A percentile compares a stretch with the other conserved stretches of the same genome.
Conservation (phyloP, 768 basidiomycete genomes). For the Termitomyces sp. region DNA sequence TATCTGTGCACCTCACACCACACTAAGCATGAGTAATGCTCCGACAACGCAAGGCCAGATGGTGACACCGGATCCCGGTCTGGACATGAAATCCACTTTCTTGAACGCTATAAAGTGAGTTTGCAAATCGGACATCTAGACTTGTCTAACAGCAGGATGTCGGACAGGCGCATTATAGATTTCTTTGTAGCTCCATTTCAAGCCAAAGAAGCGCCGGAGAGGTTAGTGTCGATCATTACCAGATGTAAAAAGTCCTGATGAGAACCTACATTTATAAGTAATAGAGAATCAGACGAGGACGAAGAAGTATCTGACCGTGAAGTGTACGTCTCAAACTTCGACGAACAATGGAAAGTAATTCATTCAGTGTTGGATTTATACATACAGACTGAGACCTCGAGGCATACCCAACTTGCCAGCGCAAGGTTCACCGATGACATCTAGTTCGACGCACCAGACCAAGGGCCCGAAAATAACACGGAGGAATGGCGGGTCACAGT, state of each 20-base stretch:
- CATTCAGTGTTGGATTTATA: not conserved
- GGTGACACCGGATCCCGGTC: not conserved
- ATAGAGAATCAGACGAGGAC: not conserved
- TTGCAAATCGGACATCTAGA: not conserved
- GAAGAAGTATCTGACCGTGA: not conserved
- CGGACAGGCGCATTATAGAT: not conserved
- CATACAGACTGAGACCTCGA: not conserved
- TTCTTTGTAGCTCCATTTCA: not conserved
- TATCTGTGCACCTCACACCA: not conserved
- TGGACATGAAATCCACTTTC: not conserved
- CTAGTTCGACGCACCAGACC: not conserved
- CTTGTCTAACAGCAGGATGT: not conserved
- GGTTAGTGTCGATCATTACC: not conserved
- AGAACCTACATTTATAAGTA: not conserved
- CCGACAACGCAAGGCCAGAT: not conserved
- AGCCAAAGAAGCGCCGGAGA: not conserved
- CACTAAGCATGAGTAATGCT: not conserved
- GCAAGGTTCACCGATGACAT: not conserved
- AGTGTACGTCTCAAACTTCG: not conserved
- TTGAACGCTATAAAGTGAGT: not conserved
- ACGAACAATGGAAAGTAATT: not conserved
- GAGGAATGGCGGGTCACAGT: not conserved
- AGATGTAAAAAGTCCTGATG: not conserved
- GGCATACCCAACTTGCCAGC: not conserved
- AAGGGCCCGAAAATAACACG: not conserved